A percentile compares a stretch with the other conserved stretches of the same genome.
phyloP scores from a whole-genome alignment of 805 yeast species.

The Saccharomyces kudriavzevii region DNA sequence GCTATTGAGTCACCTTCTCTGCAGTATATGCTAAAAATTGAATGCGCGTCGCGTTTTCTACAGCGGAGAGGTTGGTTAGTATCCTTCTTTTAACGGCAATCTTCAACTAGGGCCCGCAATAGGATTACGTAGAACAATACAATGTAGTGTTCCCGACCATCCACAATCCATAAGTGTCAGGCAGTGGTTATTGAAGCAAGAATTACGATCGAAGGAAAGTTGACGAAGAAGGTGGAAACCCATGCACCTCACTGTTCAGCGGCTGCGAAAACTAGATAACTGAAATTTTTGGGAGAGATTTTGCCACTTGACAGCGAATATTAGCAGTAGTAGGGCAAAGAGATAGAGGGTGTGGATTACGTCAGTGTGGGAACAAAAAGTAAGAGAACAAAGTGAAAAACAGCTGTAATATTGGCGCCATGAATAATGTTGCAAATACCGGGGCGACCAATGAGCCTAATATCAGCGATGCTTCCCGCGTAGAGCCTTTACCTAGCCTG shows the following conservation, averaged over 20 bases:
- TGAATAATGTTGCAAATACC: not conserved
- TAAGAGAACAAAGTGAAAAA: not conserved
- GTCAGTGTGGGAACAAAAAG: not conserved
- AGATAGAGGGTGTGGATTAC: not conserved
- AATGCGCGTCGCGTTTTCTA: not conserved
- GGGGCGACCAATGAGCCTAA: not conserved
- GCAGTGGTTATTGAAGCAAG: not conserved
- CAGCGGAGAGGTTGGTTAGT: not conserved
- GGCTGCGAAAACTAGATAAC: not conserved
- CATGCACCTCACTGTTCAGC: not conserved
- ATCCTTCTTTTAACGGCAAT: not conserved
- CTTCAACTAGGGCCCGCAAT: not conserved
- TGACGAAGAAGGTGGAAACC: not conserved
- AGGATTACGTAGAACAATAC: not conserved
- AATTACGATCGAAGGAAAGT: not conserved
- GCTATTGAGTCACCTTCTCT: not conserved
- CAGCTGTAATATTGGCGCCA: not conserved
- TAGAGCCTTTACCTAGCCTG: conserved; percentile 7
- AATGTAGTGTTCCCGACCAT: not conserved
- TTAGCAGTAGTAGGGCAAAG: not conserved
- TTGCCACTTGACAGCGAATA: not conserved
- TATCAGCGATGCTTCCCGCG: not conserved
- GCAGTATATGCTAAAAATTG: not conserved
- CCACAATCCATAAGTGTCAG: not conserved
- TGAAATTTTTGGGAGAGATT: not conserved